Percentiles rank a stretch among this genome's conserved stretches.
Evolutionary conservation across 163 green algal species (phyloP).

Genomic region (Prototheca wickerhamii): DNA sequence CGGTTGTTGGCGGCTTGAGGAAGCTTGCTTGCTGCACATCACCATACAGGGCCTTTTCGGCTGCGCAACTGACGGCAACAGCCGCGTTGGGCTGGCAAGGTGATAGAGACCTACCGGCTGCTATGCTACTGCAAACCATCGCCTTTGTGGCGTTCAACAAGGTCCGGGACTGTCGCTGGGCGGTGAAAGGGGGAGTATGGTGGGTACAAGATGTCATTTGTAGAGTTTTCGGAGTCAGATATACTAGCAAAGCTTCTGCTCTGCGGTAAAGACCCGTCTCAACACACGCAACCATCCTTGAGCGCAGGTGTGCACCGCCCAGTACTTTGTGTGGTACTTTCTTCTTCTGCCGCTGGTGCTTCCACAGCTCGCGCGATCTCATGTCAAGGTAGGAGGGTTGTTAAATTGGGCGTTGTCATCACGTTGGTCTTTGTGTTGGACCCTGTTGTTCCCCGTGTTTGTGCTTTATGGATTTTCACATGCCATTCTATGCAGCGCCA

Average conservation of each 20-base stretch:
- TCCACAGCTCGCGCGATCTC: constrained; percentile 22
- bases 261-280: background rate
- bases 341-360: constrained; percentile 71
- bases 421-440: background rate
- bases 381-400: background rate
- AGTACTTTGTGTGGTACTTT: constrained; percentile 98
- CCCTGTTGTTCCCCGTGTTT: no score
- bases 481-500: background rate
- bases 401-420: background rate
- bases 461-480: no score
- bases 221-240: background rate
- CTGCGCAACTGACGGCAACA: constrained; percentile 10
- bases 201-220: constrained; percentile 1
- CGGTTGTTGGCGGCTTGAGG: no score
- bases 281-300: no score
- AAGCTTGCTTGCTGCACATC: background rate
- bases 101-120: constrained; percentile 53
- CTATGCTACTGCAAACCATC: constrained; percentile 65
- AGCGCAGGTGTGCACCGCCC: constrained; percentile 63
- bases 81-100: constrained; percentile 19
- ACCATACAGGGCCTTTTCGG: constrained; percentile 15
- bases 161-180: constrained; percentile 4
- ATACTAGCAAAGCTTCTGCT: background rate
- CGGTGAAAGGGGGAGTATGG: background rate
- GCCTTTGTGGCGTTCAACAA: constrained; percentile 74